A percentile compares a stretch with the other conserved stretches of the same genome.
Evolutionary conservation across 129 eudicot species (phyloP).

Genomic region (Helianthus annuus): HanXRQr2.0-SUNRISE NC_035442.2:87709073-87709572

Average conservation of each 20-base stretch:
- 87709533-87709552: conserved; percentile 17
- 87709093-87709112: conserved; percentile 57
- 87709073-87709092: conserved; percentile 84
- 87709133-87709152: conserved; percentile 51
- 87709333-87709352: conserved; percentile 50
- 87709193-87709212: too few species aligned
- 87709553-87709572: conserved; percentile 79
- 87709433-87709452: conserved; percentile 68
- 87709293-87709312: conserved; percentile 71
- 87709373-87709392: conserved; percentile 75
- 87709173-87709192: neutral
- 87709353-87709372: conserved; percentile 76
- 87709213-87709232: conserved; percentile 29
- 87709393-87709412: conserved; percentile 89
- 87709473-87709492: conserved; percentile 81
- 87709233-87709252: conserved; percentile 88
- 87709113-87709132: conserved; percentile 61
- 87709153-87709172: neutral
- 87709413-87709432: conserved; percentile 85
- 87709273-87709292: conserved; percentile 77
- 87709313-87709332: conserved; percentile 72
- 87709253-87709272: conserved; percentile 83
- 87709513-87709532: conserved; percentile 52
- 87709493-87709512: conserved; percentile 99
- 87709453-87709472: conserved; percentile 61